Percentiles rank a stretch among this genome's conserved stretches.
These are phyloP conservation scores for Neonectria magnoliae DNA, from an alignment of 2,329 filamentous ascomycete species.

Conservation along the genomic window DNA sequence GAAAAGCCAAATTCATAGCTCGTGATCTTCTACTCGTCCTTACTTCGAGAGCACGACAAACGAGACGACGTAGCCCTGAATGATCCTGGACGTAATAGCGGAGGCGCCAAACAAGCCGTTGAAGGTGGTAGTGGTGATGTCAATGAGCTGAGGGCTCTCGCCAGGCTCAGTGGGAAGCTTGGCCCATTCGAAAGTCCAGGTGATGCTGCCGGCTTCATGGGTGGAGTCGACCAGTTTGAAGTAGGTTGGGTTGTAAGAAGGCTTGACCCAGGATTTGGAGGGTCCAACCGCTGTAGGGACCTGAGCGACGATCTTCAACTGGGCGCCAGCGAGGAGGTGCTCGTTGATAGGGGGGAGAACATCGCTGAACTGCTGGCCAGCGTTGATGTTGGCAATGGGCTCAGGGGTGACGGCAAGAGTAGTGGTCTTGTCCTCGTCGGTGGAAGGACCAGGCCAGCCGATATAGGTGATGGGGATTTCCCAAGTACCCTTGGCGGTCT, in stretches of 20 bases:
- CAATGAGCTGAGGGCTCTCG: slow-evolving; percentile 7
- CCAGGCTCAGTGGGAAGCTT: neutral
- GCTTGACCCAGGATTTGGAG: neutral
- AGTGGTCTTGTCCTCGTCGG: neutral
- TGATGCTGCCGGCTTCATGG: neutral
- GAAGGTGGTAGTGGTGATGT: slow-evolving; percentile 23
- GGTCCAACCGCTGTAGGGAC: neutral
- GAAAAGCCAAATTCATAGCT: no score
- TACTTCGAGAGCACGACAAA: no score
- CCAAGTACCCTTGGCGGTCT: slow-evolving; percentile 9
- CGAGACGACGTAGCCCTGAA: neutral
- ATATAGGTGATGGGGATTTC: slow-evolving; percentile 8
- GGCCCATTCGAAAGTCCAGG: slow-evolving; percentile 10
- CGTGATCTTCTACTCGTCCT: no score
- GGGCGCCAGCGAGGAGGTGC: neutral
- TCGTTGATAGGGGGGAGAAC: neutral
- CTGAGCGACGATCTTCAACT: neutral
- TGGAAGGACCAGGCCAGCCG: neutral
- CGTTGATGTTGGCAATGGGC: neutral
- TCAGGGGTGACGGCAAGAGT: neutral
- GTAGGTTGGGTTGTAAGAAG: slow-evolving; percentile 3
- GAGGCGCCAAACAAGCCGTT: neutral
- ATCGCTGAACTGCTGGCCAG: neutral
- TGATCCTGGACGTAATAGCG: neutral
- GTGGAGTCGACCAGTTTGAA: slow-evolving; percentile 6